Evolutionary conservation across 768 basidiomycete genomes (phyloP).

Genomic region (Mycena alexandri): DNA sequence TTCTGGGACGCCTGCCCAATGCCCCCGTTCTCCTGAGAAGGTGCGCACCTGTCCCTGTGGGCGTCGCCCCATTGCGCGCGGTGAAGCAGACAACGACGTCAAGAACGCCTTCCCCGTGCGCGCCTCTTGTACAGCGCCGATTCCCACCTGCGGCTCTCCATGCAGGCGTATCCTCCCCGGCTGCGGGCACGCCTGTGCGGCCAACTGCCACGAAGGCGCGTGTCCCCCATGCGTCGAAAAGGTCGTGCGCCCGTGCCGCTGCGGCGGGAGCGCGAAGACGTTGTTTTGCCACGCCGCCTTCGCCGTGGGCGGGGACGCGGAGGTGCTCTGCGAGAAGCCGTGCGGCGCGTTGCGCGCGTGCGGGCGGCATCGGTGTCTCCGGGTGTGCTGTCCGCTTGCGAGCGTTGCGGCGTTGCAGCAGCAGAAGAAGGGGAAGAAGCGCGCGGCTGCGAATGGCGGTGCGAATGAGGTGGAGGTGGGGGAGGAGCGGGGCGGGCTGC

Average conservation of each 20-base stretch:
- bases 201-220: conserved; percentile 78
- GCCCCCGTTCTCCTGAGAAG: conserved; percentile 78
- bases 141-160: conserved; percentile 80
- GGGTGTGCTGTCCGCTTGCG: conserved; percentile 92
- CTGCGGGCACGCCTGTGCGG: conserved; percentile 83
- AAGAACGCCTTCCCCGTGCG: conserved; percentile 56
- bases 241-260: conserved; percentile 86
- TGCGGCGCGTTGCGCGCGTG: conserved; percentile 86
- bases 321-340: conserved; percentile 83
- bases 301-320: conserved; percentile 50
- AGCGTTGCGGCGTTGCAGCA: conserved; percentile 61
- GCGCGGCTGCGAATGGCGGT: conserved; percentile 45
- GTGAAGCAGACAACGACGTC: background rate
- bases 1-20: conserved; percentile 65
- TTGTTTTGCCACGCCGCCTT: conserved; percentile 67
- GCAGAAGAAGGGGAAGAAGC: conserved; percentile 76
- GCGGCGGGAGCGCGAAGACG: conserved; percentile 74
- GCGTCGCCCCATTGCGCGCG: conserved; percentile 62
- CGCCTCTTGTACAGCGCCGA: conserved; percentile 73
- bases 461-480: conserved; percentile 53
- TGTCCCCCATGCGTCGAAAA: conserved; percentile 85
- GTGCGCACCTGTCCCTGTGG: conserved; percentile 90
- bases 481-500: conserved; percentile 76
- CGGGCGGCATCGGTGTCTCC: conserved; percentile 87
- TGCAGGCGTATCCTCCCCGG: conserved; percentile 72